Base-by-base conservation (phyloP, 2,329 filamentous ascomycete genomes). In the Trichoderma hamatum region DNA sequence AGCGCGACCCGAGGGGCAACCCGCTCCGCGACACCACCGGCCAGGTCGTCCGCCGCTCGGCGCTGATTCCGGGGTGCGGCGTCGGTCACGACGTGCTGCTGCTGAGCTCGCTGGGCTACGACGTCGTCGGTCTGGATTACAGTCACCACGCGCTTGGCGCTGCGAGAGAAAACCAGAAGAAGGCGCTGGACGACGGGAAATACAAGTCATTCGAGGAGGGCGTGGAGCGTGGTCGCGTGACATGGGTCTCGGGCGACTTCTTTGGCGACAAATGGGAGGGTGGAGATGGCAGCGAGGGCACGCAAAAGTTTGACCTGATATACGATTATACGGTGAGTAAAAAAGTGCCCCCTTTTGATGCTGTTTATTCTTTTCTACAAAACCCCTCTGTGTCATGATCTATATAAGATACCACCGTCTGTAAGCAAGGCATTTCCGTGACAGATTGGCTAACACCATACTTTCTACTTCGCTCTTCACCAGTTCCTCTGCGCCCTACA, bases 61-160 rank as follows among this genome's bases (percentile, higher is more conserved):
- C 90, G 1, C 82, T 96, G 10, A 90, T 97, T 0, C 92, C 93
- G 0, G 93, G 93, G 5, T 97, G 93, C 78, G 94, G 93, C 0
- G 86, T 87, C 58, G 94, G 93, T 5, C 91, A 96, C 75, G 94
- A 97, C 80, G 91, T 93, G 1, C 83, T 93, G 11, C 83, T 97
- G 46, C 84, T 97, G 55, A 87, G 89, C 61, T 87, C 88, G 11
- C 88, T 90, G 75, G 93, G 93, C 1, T 96, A 92, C 77, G 90
- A 96, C 79, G 88, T 89, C 1, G 89, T 88, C 74, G 94, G 92
- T 0, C 80, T 97, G 1, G 93, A 96, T 76, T 85, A 86, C 67
- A 89, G 89, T 55, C 75, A 82, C 10, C 75, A 74, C 16, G 84
- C 83, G 3, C 72, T 83, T 10, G 78, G 82, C 13, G 80, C 81